Evolutionary conservation across 2,329 filamentous ascomycete genomes (phyloP).

Genomic region (Ophiocordyceps unilateralis): DNA sequence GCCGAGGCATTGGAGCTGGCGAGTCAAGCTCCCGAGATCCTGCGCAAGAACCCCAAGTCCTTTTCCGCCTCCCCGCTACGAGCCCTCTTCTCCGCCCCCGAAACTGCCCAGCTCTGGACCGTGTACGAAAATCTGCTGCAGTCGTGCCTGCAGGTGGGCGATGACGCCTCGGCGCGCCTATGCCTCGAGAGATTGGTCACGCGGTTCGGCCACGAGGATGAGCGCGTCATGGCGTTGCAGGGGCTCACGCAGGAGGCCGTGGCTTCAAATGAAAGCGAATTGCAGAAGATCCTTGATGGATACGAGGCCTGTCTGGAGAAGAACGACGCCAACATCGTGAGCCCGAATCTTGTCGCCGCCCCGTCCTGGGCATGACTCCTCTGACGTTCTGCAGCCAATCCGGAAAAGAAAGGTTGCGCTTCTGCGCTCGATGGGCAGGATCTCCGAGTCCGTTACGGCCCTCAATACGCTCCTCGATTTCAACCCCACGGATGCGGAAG

Average conservation of each 20-base stretch:
- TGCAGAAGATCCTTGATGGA: constrained; percentile 54
- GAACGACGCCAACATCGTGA: constrained; percentile 64
- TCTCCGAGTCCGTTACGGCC: constrained; percentile 54
- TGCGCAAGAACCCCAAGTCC: constrained; percentile 34
- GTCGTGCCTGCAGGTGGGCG: constrained; percentile 67
- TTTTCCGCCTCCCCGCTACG: constrained; percentile 35
- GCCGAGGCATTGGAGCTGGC: constrained; percentile 37
- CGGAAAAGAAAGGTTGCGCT: constrained; percentile 72
- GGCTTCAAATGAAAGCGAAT: constrained; percentile 44
- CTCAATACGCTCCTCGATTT: constrained; percentile 63
- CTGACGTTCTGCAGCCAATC: constrained; percentile 44
- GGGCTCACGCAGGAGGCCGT: constrained; percentile 75
- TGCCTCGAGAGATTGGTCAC: constrained; percentile 59
- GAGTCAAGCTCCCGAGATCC: constrained; percentile 41
- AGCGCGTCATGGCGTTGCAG: constrained; percentile 67
- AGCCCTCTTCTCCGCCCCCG: constrained; percentile 38
- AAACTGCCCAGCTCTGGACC: constrained; percentile 68
- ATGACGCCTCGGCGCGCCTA: constrained; percentile 59
- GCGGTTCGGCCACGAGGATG: constrained; percentile 72
- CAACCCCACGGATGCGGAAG: constrained; percentile 78
- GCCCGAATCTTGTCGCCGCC: constrained; percentile 12
- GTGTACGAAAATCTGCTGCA: constrained; percentile 76
- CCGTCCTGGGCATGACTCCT: constrained; percentile 2
- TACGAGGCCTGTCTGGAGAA: constrained; percentile 62
- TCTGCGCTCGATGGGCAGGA: constrained; percentile 53